These are phyloP conservation scores for Paspalum notatum DNA, from an alignment of 176 grass and related monocot species.

Conservation along the genomic window DNA sequence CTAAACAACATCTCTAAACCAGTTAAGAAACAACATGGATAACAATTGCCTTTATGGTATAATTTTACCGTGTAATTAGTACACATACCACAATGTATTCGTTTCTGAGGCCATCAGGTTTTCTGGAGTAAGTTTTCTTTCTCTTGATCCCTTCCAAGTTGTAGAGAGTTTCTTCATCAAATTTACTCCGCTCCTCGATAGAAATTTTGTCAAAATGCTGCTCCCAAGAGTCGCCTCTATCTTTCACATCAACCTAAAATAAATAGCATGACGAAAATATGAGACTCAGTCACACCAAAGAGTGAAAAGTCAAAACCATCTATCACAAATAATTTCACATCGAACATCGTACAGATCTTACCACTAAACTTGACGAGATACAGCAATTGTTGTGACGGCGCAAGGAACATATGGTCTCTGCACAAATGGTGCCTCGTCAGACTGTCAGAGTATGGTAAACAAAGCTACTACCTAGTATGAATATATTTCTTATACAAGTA, in stretches of 20 bases:
- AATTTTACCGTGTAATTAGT: background rate
- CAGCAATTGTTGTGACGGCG: slow-evolving; percentile 30
- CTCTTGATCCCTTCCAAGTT: slow-evolving; percentile 42
- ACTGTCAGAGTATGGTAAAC: background rate
- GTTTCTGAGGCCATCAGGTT: slow-evolving; percentile 45
- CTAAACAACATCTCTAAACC: background rate
- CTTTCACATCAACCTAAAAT: slow-evolving; percentile 32
- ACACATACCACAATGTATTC: slow-evolving; percentile 46
- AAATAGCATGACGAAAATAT: background rate
- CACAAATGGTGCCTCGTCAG: slow-evolving; percentile 3
- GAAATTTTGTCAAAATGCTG: slow-evolving; percentile 37
- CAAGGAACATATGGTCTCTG: slow-evolving; percentile 46
- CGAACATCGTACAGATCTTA: slow-evolving; percentile 12
- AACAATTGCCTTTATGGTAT: background rate
- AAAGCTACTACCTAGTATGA: background rate
- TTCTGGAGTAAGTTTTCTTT: slow-evolving; percentile 37
- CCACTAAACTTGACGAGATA: slow-evolving; percentile 46
- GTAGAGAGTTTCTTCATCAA: slow-evolving; percentile 48
- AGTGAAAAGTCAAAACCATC: background rate
- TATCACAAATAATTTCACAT: background rate
- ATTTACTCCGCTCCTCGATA: slow-evolving; percentile 38
- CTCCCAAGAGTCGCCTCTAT: slow-evolving; percentile 16
- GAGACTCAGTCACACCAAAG: background rate
- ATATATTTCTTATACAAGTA: background rate
- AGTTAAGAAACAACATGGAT: background rate